A percentile compares a stretch with the other conserved stretches of the same genome.
Evolutionary conservation across 345 rosid species (phyloP).

Genomic region (Citrus cavaleriei): DNA sequence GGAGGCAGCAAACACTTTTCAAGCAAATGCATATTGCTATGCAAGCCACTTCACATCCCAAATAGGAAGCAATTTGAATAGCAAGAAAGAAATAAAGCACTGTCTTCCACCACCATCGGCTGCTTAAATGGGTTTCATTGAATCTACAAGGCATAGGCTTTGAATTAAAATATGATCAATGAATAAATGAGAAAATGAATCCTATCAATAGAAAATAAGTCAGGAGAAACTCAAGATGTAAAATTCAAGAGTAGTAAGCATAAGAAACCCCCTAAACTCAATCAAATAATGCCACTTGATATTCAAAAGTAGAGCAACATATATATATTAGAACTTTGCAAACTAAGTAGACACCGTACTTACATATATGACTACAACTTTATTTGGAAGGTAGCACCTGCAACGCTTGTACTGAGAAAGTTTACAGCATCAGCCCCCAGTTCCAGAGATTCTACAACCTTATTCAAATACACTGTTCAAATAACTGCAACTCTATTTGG

Average conservation of each 20-base stretch:
- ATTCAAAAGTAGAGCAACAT: too few relatives aligned
- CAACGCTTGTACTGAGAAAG: too few relatives aligned
- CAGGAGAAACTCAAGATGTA: neutral
- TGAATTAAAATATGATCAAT: slow-evolving; percentile 13
- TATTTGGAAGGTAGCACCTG: too few relatives aligned
- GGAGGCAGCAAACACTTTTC: neutral
- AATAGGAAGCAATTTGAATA: slow-evolving; percentile 88
- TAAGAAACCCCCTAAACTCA: too few relatives aligned
- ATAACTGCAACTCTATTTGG: too few relatives aligned
- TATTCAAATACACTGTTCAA: too few relatives aligned
- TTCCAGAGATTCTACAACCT: too few relatives aligned
- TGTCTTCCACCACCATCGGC: slow-evolving; percentile 78
- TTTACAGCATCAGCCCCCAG: too few relatives aligned
- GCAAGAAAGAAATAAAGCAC: slow-evolving; percentile 69
- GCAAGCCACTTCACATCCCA: slow-evolving; percentile 26
- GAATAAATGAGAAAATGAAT: slow-evolving; percentile 60
- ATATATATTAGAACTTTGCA: too few relatives aligned
- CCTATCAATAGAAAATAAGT: slow-evolving; percentile 33
- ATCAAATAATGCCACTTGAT: too few relatives aligned
- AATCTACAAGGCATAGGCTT: slow-evolving; percentile 45
- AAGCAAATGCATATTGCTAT: neutral
- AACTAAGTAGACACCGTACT: too few relatives aligned
- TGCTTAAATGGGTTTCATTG: slow-evolving; percentile 87
- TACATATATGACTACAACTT: too few relatives aligned
- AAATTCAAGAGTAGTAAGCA: neutral